A percentile compares a stretch with the other conserved stretches of the same genome.
phyloP scores from a whole-genome alignment of 352 stramenopile genomes.

The Pythium periplocum region DNA sequence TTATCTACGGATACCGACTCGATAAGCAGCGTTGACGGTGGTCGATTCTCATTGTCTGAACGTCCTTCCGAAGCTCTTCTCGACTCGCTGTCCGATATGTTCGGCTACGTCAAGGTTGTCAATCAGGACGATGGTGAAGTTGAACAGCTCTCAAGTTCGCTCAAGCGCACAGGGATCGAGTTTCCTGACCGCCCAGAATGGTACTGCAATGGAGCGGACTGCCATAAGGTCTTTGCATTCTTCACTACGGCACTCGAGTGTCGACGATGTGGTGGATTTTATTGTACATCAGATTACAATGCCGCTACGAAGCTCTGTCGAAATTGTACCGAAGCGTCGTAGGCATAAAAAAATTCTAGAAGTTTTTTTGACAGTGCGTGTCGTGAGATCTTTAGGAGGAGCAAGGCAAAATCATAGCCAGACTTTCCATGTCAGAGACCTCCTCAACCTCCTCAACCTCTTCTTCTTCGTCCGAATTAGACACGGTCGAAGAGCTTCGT shows the following conservation, averaged over 20 bases:
- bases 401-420: neutral
- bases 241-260: constrained; percentile 55
- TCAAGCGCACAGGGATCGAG: constrained; percentile 7
- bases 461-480: constrained; percentile 10
- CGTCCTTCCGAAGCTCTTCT: constrained; percentile 3
- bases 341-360: neutral
- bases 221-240: constrained; percentile 62
- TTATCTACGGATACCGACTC: constrained; percentile 8
- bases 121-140: no score
- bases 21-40: no score
- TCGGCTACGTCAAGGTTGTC: neutral
- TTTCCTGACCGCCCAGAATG: constrained; percentile 61
- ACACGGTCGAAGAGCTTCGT: constrained; percentile 13
- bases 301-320: no score
- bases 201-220: constrained; percentile 65
- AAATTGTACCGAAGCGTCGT: no score
- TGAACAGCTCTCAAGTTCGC: no score
- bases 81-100: constrained; percentile 9
- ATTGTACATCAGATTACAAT: no score
- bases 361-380: neutral
- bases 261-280: constrained; percentile 26
- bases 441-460: constrained; percentile 17
- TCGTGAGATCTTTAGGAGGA: no score
- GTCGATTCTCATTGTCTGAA: no score
- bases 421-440: constrained; percentile 12